Conservation (phyloP, 345 rosid genomes). For the Turnera subulata region DNA sequence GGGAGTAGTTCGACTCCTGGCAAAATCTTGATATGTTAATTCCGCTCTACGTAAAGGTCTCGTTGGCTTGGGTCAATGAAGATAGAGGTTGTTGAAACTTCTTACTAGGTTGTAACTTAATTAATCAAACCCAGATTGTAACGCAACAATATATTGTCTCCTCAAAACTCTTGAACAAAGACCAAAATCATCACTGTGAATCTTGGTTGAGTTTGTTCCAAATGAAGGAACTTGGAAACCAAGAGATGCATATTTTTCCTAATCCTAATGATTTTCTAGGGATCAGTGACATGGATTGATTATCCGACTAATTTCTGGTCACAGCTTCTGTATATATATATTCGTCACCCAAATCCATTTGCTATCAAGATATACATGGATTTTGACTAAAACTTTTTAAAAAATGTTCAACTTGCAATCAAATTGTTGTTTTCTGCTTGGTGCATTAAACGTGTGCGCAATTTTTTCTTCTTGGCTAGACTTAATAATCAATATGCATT, state of each 20-base stretch:
- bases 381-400: too few species aligned
- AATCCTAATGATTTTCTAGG: background rate
- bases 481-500: too few species aligned
- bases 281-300: background rate
- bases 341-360: too few species aligned
- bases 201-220: slow-evolving; percentile 21
- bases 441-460: too few species aligned
- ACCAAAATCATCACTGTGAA: background rate
- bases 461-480: too few species aligned
- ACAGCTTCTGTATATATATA: background rate
- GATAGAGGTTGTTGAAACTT: slow-evolving; percentile 15
- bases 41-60: slow-evolving; percentile 17
- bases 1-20: slow-evolving; percentile 6
- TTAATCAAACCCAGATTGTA: too few species aligned
- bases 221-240: slow-evolving; percentile 19
- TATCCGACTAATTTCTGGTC: too few species aligned
- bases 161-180: background rate
- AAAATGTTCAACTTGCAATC: too few species aligned
- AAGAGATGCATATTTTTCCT: background rate
- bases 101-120: background rate
- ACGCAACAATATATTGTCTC: background rate
- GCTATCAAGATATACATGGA: too few species aligned
- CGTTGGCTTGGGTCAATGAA: background rate
- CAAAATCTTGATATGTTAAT: slow-evolving; percentile 1
- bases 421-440: too few species aligned